Conservation (phyloP, 202 grass and related monocot genomes). For the Schoenoplectus tabernaemontani region DNA sequence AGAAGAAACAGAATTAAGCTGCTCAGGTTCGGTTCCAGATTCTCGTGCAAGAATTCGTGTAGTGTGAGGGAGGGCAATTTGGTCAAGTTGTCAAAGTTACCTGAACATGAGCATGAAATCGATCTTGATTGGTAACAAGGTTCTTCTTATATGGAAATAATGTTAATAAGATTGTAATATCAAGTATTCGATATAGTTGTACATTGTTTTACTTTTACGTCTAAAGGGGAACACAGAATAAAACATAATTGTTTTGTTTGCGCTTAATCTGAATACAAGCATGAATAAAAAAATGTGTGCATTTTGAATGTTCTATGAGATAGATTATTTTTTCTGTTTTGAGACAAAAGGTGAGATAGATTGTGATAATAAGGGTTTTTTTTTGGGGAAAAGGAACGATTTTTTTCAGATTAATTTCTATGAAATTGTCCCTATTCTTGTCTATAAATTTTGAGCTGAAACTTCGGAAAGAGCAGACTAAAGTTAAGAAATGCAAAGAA, state of each 20-base stretch:
- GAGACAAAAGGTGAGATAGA: not conserved
- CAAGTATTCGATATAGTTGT: not conserved
- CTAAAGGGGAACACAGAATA: slow-evolving; percentile 1
- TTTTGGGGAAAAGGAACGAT: not conserved
- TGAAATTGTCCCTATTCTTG: too few species aligned
- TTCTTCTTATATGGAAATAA: not conserved
- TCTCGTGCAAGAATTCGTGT: slow-evolving; percentile 46
- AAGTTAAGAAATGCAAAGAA: too few species aligned
- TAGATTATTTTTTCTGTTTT: not conserved
- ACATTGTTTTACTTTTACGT: not conserved
- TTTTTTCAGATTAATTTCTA: too few species aligned
- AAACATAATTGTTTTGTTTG: not conserved
- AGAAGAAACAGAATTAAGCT: not conserved
- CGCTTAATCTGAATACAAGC: not conserved
- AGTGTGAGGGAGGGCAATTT: slow-evolving; percentile 29
- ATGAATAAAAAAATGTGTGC: not conserved
- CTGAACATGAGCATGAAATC: not conserved
- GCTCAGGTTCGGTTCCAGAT: not conserved
- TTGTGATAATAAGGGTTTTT: not conserved
- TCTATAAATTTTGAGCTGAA: too few species aligned
- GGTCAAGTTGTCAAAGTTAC: slow-evolving; percentile 24
- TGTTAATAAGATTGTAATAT: not conserved
- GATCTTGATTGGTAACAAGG: not conserved
- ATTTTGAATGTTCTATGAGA: not conserved
- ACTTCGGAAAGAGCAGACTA: too few species aligned